Conservation (phyloP, 2,329 filamentous ascomycete species). For the Cordyceps sp. region DNA sequence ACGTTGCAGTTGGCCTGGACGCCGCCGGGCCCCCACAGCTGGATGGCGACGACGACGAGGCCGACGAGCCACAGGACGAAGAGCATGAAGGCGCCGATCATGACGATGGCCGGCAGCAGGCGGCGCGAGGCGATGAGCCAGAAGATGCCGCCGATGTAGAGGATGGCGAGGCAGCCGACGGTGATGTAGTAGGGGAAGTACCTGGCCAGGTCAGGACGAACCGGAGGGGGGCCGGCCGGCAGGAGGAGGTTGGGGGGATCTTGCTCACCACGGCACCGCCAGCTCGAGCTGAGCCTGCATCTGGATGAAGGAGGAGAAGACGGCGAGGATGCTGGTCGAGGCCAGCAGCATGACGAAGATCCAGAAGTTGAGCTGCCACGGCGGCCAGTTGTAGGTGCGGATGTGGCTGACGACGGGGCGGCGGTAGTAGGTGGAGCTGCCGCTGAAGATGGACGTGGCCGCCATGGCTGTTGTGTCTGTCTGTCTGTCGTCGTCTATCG, state of each 20-base stretch:
- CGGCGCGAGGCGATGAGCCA: constrained; percentile 44
- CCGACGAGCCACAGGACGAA: constrained; percentile 54
- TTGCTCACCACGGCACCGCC: constrained; percentile 37
- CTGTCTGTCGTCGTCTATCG: background rate
- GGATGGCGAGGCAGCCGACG: constrained; percentile 38
- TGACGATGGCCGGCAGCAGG: constrained; percentile 43
- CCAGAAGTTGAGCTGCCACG: constrained; percentile 50
- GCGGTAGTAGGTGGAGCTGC: constrained; percentile 18
- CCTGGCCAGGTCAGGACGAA: constrained; percentile 22
- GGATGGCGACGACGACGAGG: constrained; percentile 41
- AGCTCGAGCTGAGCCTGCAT: constrained; percentile 38
- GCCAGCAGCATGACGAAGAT: constrained; percentile 48
- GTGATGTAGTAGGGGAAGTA: constrained; percentile 53
- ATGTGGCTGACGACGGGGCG: constrained; percentile 26
- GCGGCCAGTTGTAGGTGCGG: constrained; percentile 51
- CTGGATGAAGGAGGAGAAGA: constrained; percentile 42
- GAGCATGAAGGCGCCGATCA: constrained; percentile 47
- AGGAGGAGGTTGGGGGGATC: background rate
- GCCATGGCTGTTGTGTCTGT: background rate
- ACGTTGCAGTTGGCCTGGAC: constrained; percentile 44
- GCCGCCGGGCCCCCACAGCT: constrained; percentile 45
- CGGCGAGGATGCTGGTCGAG: constrained; percentile 40
- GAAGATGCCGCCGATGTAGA: constrained; percentile 50
- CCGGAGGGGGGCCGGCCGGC: too few relatives aligned
- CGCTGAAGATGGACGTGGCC: constrained; percentile 8